phyloP scores from a whole-genome alignment of 106 monocot species.

The Narthecium ossifragum region DNA sequence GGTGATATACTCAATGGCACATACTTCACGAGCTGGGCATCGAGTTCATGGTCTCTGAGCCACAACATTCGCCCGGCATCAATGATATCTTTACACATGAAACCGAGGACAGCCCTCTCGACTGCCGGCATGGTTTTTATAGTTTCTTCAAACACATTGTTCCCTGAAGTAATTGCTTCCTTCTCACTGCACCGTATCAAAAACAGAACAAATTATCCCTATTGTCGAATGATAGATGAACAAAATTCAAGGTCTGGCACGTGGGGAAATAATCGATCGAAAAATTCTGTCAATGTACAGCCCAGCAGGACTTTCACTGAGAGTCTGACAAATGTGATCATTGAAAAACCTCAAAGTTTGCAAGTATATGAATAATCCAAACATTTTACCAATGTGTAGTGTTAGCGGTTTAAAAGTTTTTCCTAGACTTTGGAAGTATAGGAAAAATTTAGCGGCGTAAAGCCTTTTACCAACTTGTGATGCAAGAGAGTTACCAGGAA shows the following conservation, averaged over 20 bases:
- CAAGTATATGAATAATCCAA: too few relatives aligned
- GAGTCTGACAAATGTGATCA: too few relatives aligned
- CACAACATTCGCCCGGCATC: slow-evolving; percentile 66
- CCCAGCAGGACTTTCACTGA: too few relatives aligned
- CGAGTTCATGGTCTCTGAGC: slow-evolving; percentile 50
- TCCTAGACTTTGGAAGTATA: neutral
- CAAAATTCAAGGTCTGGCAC: neutral
- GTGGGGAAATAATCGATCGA: neutral
- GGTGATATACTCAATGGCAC: slow-evolving; percentile 68
- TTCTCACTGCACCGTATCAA: slow-evolving; percentile 1
- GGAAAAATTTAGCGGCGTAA: too few relatives aligned
- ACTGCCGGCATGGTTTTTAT: slow-evolving; percentile 43
- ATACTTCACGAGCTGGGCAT: slow-evolving; percentile 67
- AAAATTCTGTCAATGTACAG: neutral
- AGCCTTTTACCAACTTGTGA: neutral
- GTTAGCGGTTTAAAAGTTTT: neutral
- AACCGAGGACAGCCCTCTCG: slow-evolving; percentile 56
- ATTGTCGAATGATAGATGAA: neutral
- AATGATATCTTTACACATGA: slow-evolving; percentile 93
- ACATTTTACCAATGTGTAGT: too few relatives aligned
- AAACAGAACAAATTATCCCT: neutral
- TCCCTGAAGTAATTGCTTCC: slow-evolving; percentile 8
- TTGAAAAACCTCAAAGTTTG: too few relatives aligned
- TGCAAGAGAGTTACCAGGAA: neutral
- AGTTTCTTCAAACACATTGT: slow-evolving; percentile 36